Percentiles rank a stretch among this genome's conserved stretches.
Evolutionary conservation across 2,329 filamentous ascomycete species (phyloP).

Genomic region (Paecilomyces dactylethromorphus): DNA sequence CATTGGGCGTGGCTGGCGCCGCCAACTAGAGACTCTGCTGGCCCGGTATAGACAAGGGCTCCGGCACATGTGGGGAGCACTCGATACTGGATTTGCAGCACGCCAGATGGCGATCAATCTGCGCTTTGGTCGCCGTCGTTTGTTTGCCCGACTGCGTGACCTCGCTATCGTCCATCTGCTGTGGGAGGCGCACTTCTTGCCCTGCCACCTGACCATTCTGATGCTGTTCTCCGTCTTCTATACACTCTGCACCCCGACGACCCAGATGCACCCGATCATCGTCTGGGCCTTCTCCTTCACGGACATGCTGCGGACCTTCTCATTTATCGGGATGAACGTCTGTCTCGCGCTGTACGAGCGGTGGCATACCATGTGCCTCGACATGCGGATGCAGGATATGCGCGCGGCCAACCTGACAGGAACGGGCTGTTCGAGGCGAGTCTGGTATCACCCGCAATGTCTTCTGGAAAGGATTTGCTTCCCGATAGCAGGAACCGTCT

Average conservation of each 20-base stretch:
- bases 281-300: conserved; percentile 56
- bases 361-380: conserved; percentile 58
- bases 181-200: conserved; percentile 65
- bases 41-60: conserved; percentile 67
- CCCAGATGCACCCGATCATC: conserved; percentile 47
- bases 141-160: conserved; percentile 20
- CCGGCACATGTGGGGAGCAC: conserved; percentile 66
- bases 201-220: conserved; percentile 59
- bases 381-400: conserved; percentile 60
- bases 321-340: conserved; percentile 57
- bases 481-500: conserved; percentile 61
- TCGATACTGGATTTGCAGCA: conserved; percentile 61
- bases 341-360: conserved; percentile 63
- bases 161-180: conserved; percentile 57
- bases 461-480: conserved; percentile 59
- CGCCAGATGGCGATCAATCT: conserved; percentile 24
- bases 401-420: conserved; percentile 56
- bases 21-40: conserved; percentile 46
- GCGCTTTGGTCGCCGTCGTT: background rate
- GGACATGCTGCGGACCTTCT: conserved; percentile 53
- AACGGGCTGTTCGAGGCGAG: conserved; percentile 55
- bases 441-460: conserved; percentile 51
- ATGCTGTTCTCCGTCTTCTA: conserved; percentile 57
- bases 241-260: conserved; percentile 46
- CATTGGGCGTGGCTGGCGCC: conserved; percentile 43